phyloP scores from a whole-genome alignment of 225 moss, liverwort and hornwort genomes.

The Marchantia paleacea region DNA sequence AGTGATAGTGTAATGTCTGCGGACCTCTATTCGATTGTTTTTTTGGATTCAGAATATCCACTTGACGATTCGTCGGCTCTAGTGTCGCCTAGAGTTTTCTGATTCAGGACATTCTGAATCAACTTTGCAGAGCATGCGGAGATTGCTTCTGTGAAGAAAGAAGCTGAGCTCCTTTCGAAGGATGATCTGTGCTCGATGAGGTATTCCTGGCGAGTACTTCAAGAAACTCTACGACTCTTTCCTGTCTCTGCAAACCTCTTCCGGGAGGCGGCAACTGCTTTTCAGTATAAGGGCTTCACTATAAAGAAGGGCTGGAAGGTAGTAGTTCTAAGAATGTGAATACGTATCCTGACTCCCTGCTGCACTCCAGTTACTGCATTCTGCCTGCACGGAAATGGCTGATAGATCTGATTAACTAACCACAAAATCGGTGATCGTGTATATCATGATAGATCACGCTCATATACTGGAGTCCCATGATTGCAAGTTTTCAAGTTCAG shows the following conservation, averaged over 20 bases:
- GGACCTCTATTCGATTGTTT: no score
- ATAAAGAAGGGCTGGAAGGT: constrained; percentile 5
- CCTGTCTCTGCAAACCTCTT: neutral
- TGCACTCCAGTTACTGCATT: no score
- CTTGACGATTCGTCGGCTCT: no score
- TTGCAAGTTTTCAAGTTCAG: neutral
- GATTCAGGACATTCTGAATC: no score
- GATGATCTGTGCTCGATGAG: neutral
- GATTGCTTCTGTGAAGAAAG: neutral
- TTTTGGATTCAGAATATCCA: no score
- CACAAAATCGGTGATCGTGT: no score
- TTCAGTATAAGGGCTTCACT: constrained; percentile 7
- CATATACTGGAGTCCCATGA: neutral
- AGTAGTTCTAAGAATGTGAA: neutral
- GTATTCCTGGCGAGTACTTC: neutral
- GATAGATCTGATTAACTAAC: no score
- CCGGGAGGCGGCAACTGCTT: neutral
- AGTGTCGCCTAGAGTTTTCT: no score
- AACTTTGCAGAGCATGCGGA: neutral
- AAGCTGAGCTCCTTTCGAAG: neutral
- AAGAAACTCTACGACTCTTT: neutral
- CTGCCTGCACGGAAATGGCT: no score
- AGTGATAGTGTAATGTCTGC: no score
- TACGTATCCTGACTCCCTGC: neutral
- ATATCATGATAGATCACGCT: neutral